These are phyloP conservation scores for Penicillium verrucosum DNA, from an alignment of 2,329 filamentous ascomycete genomes.

Conservation along the genomic window DNA sequence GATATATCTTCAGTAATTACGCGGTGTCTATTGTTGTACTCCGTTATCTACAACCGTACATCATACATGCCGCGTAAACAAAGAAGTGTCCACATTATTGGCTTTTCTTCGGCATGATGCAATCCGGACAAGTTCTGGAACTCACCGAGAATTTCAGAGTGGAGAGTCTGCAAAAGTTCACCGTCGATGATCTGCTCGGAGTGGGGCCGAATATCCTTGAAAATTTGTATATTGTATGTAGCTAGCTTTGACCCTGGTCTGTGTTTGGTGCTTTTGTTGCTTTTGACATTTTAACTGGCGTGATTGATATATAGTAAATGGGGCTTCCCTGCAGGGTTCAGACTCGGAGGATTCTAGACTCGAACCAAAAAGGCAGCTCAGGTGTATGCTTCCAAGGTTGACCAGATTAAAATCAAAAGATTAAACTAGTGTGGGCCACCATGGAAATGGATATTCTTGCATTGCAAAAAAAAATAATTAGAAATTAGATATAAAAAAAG, in stretches of 20 bases:
- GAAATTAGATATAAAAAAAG: no score
- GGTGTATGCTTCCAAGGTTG: not conserved
- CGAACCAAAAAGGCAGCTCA: not conserved
- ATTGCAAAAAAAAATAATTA: not conserved
- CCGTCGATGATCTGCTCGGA: constrained; percentile 1
- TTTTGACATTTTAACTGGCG: not conserved
- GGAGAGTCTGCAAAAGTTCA: constrained; percentile 3
- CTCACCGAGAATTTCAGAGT: not conserved
- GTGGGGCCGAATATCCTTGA: constrained; percentile 2
- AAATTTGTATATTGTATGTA: not conserved
- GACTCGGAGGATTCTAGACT: not conserved
- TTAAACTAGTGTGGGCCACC: not conserved
- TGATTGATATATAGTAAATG: not conserved
- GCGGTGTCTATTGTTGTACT: not conserved
- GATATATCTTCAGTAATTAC: not conserved
- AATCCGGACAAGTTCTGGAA: constrained; percentile 7
- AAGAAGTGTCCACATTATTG: not conserved
- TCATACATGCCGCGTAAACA: not conserved
- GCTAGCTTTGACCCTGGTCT: not conserved
- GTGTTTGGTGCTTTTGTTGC: no score
- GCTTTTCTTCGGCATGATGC: constrained; percentile 3
- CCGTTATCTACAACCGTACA: not conserved
- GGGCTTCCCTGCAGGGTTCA: not conserved
- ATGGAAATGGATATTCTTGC: not conserved
- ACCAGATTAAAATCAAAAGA: not conserved